Conservation (phyloP, 2,329 filamentous ascomycete species). For the Ciborinia camelliae region DNA sequence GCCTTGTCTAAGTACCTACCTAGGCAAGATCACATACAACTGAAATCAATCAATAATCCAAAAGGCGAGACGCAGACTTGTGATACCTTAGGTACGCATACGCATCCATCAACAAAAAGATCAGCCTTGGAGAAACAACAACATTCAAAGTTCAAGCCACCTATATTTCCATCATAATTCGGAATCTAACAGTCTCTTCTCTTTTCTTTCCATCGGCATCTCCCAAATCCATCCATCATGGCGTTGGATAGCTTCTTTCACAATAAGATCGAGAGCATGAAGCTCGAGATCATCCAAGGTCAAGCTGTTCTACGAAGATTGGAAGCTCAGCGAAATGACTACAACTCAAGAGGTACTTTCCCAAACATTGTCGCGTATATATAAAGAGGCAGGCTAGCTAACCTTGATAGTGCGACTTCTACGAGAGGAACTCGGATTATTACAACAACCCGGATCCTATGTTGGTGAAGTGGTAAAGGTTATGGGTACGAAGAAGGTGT, state of each 20-base stretch:
- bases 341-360: slow-evolving; percentile 73
- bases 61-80: neutral
- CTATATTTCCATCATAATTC: neutral
- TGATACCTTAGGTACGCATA: slow-evolving; percentile 12
- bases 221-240: slow-evolving; percentile 57
- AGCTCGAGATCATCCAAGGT: slow-evolving; percentile 99
- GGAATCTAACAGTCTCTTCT: neutral
- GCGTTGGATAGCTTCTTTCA: slow-evolving; percentile 99
- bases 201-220: neutral
- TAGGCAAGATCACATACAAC: too few relatives aligned
- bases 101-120: slow-evolving; percentile 18
- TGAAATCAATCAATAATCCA: neutral
- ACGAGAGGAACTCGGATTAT: slow-evolving; percentile 88
- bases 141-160: slow-evolving; percentile 5
- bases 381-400: slow-evolving; percentile 24
- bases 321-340: slow-evolving; percentile 97
- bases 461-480: slow-evolving; percentile 99
- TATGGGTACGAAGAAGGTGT: slow-evolving; percentile 98
- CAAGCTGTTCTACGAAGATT: slow-evolving; percentile 92
- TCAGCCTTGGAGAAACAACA: slow-evolving; percentile 14
- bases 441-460: slow-evolving; percentile 97
- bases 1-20: too few relatives aligned
- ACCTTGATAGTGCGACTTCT: slow-evolving; percentile 68
- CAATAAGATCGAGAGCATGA: slow-evolving; percentile 99
- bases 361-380: neutral